Base-by-base conservation (phyloP, 176 grass and related monocot genomes). In the Juncus effusus region DNA sequence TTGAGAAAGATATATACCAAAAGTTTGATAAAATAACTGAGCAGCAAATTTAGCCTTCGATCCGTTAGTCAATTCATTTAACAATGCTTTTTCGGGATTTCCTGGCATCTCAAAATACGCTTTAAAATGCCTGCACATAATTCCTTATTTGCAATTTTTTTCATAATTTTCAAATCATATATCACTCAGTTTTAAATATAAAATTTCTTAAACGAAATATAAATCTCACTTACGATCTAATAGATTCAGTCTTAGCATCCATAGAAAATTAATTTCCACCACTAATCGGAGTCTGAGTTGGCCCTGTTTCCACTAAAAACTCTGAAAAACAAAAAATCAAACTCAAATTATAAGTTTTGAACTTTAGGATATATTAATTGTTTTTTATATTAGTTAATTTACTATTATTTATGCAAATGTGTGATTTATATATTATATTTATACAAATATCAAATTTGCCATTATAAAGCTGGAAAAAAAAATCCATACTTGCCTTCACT, bases 11-110 rank as follows among this genome's bases (percentile, higher is more conserved):
- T 50, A 16, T 42, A 71, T 81, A 96, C 93, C 93, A 4, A 77
- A 80, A 72, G 87, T 77, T 81, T 96, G 93, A 77, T 96, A 91
- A 76, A 96, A 96, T 35, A 96, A 81, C 60, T 79, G 54, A 16
- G 87, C 75, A 72, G 87, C 93, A 74, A 36, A 62, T 50, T 71
- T 74, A 76, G 60, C 13, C 38, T 64, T 84, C 88, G 91, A 88
- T 61, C 85, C 85, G 49, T 78, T 57, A 81, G 88, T 60, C 51
- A 96, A 66, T 53, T 84, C 84, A 45, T 51, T 71, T 35, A 96
- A 19, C 8, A 84, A 91, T 84, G 91, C 93, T 71, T 75, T 73
- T 52, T 77, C 76, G 2, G 82, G 72, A 10, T 70, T 67, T 41
- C 80, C 85, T 44, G 85, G 85, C 9, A 54, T 84, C n/a, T 91